Percentiles rank a stretch among this genome's conserved stretches.
Evolutionary conservation across 768 basidiomycete species (phyloP).

Genomic region (Amanita polypyramis): DNA sequence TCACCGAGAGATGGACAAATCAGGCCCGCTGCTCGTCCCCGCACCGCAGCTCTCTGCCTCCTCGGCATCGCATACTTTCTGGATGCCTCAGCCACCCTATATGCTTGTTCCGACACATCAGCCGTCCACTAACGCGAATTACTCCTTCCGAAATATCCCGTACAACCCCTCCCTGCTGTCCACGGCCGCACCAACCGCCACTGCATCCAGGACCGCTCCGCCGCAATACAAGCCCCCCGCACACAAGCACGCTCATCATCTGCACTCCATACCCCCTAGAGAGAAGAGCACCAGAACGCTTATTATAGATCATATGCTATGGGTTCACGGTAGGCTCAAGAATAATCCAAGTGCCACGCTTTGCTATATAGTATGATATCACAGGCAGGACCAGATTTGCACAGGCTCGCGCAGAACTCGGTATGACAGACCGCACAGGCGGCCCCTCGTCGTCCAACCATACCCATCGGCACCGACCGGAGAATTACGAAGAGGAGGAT

Average conservation of each 20-base stretch:
- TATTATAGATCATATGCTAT: conserved; percentile 82
- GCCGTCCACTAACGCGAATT: neutral
- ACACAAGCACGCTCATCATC: conserved; percentile 81
- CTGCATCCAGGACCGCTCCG: neutral
- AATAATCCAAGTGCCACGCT: neutral
- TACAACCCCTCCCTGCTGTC: neutral
- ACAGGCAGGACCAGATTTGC: conserved; percentile 64
- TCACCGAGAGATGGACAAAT: conserved; percentile 1
- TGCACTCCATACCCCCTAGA: conserved; percentile 77
- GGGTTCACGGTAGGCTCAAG: conserved; percentile 54
- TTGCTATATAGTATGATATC: neutral
- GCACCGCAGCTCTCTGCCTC: neutral
- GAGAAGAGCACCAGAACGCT: conserved; percentile 86
- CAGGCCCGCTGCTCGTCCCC: neutral
- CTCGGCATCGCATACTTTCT: neutral
- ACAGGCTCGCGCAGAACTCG: conserved; percentile 77
- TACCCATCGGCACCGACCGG: conserved; percentile 55
- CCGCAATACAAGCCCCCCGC: conserved; percentile 24
- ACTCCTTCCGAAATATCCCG: neutral
- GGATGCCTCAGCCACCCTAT: neutral
- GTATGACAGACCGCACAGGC: conserved; percentile 76
- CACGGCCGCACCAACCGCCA: neutral
- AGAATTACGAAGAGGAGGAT: conserved; percentile 70
- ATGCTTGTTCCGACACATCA: neutral
- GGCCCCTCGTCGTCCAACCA: conserved; percentile 53